Percentiles rank a stretch among this genome's conserved stretches.
phyloP scores from a whole-genome alignment of 768 basidiomycete species.

The Rhizopogon vulgaris region DNA sequence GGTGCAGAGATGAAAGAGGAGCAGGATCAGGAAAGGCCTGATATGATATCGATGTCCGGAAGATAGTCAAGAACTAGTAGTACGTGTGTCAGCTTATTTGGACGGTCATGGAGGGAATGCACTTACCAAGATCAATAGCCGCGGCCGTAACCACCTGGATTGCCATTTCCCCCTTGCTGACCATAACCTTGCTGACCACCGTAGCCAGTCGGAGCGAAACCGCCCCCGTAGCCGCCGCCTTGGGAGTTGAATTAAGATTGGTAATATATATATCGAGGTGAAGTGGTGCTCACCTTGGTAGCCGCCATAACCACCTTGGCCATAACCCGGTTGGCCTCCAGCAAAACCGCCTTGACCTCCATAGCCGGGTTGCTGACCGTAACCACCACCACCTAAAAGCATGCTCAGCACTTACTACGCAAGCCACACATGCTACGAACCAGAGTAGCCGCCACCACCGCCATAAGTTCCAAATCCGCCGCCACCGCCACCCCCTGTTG shows the following conservation, averaged over 20 bases:
- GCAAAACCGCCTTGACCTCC: constrained; percentile 21
- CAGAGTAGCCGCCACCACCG: constrained; percentile 27
- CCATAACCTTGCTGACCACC: constrained; percentile 16
- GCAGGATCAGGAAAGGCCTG: not conserved
- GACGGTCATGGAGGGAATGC: not conserved
- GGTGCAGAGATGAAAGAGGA: not conserved
- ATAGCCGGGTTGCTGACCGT: constrained; percentile 18
- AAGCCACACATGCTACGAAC: constrained; percentile 9
- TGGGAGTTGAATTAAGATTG: constrained; percentile 14
- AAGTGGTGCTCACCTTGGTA: constrained; percentile 11
- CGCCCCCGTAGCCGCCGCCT: constrained; percentile 14
- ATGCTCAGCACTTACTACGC: constrained; percentile 9
- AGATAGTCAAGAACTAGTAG: not conserved
- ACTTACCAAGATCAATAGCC: not conserved
- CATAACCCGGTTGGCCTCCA: constrained; percentile 22
- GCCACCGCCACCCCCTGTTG: constrained; percentile 41
- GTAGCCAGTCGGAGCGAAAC: constrained; percentile 11
- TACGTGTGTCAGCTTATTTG: not conserved
- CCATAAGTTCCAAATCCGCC: constrained; percentile 24
- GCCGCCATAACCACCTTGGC: constrained; percentile 21
- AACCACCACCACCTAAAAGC: constrained; percentile 22
- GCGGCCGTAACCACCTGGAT: constrained; percentile 25
- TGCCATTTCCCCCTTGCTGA: constrained; percentile 18
- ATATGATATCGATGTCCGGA: not conserved
- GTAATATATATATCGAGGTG: not conserved